Percentiles rank a stretch among this genome's conserved stretches.
Evolutionary conservation across 2,329 filamentous ascomycete genomes (phyloP).

Genomic region (Alternaria atra): DNA sequence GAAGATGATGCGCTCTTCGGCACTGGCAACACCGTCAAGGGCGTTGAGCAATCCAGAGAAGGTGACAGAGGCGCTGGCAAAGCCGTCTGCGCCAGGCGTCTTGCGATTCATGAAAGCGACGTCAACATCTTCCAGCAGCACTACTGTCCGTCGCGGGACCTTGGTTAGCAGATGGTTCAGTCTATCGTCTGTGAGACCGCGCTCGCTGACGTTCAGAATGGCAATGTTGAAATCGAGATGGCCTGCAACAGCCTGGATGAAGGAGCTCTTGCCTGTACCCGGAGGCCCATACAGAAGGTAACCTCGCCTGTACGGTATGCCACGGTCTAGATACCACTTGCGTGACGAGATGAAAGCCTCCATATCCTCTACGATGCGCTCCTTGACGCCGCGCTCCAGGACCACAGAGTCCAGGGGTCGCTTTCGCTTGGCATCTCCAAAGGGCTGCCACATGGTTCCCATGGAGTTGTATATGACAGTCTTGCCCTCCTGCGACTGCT

Average conservation of each 20-base stretch:
- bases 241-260: conserved; percentile 95
- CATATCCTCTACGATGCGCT: conserved; percentile 80
- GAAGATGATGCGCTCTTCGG: conserved; percentile 93
- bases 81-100: conserved; percentile 81
- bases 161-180: conserved; percentile 87
- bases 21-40: conserved; percentile 87
- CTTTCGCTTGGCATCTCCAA: conserved; percentile 86
- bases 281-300: conserved; percentile 91
- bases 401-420: conserved; percentile 88
- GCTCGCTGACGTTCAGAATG: conserved; percentile 89
- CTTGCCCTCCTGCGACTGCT: conserved; percentile 85
- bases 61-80: conserved; percentile 86
- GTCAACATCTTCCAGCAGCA: conserved; percentile 89
- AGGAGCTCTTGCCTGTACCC: conserved; percentile 92
- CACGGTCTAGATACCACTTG: conserved; percentile 92
- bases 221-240: conserved; percentile 91
- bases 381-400: conserved; percentile 82
- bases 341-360: conserved; percentile 80
- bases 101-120: conserved; percentile 87
- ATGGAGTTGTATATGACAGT: conserved; percentile 89
- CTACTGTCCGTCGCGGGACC: conserved; percentile 80
- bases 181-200: conserved; percentile 88
- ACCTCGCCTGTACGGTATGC: conserved; percentile 89
- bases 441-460: conserved; percentile 82
- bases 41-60: conserved; percentile 84